Percentiles rank a stretch among this genome's conserved stretches.
Evolutionary conservation across 495 filamentous ascomycete species (phyloP).

Genomic region (Xylaria bambusicola): DNA sequence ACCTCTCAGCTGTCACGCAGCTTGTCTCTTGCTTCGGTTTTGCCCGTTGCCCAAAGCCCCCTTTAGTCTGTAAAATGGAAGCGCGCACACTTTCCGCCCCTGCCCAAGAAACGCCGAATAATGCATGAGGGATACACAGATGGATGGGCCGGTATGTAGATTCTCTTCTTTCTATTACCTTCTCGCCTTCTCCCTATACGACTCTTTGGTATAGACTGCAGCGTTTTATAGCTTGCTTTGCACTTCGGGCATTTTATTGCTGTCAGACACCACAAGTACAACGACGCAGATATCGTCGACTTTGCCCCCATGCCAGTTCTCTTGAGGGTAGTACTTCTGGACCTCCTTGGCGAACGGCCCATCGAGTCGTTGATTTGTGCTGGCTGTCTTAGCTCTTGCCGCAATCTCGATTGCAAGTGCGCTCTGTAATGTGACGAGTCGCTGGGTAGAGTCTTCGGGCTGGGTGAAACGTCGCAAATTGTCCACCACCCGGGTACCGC

Average conservation of each 20-base stretch:
- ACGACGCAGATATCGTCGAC: slow-evolving; percentile 88
- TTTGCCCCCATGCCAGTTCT: slow-evolving; percentile 83
- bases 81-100: background rate
- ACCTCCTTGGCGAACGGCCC: slow-evolving; percentile 95
- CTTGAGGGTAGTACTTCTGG: slow-evolving; percentile 78
- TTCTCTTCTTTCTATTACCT: background rate
- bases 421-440: slow-evolving; percentile 62
- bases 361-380: slow-evolving; percentile 72
- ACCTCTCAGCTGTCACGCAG: background rate
- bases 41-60: background rate
- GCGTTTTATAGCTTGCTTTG: slow-evolving; percentile 41
- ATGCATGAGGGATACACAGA: slow-evolving; percentile 16
- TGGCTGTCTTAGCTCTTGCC: slow-evolving; percentile 79
- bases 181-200: background rate
- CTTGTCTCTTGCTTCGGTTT: background rate
- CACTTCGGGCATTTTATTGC: slow-evolving; percentile 31
- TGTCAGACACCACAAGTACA: slow-evolving; percentile 68
- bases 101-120: slow-evolving; percentile 16
- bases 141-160: background rate
- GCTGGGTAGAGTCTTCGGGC: slow-evolving; percentile 34
- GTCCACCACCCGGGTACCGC: slow-evolving; percentile 60
- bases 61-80: slow-evolving; percentile 1
- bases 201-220: background rate
- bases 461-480: slow-evolving; percentile 55
- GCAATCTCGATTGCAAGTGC: slow-evolving; percentile 77